phyloP scores from a whole-genome alignment of 805 yeast genomes.

The Wickerhamomyces queroliae region DNA sequence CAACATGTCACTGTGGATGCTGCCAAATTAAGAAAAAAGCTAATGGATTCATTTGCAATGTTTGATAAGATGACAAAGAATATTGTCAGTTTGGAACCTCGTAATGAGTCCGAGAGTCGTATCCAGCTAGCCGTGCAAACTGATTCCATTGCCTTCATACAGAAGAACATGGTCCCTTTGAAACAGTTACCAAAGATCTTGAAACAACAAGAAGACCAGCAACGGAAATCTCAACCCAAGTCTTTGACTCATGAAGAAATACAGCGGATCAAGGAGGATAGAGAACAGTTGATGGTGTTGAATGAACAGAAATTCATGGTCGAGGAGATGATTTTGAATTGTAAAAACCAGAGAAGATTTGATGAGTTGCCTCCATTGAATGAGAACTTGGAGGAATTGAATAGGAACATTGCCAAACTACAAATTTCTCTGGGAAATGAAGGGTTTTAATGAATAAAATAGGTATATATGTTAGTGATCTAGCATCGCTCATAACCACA shows the following conservation, averaged over 20 bases:
- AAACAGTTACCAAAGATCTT: conserved; percentile 50
- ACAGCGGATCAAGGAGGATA: conserved; percentile 48
- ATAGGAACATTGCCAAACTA: conserved; percentile 38
- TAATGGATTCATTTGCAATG: conserved; percentile 43
- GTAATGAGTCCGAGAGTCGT: conserved; percentile 36
- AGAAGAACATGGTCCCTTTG: conserved; percentile 57
- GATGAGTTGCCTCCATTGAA: conserved; percentile 67
- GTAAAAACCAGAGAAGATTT: conserved; percentile 63
- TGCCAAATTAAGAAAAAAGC: conserved; percentile 33
- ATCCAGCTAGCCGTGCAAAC: conserved; percentile 50
- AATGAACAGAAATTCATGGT: conserved; percentile 79
- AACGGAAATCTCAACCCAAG: conserved; percentile 12
- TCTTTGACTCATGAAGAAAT: conserved; percentile 32
- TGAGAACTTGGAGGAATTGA: conserved; percentile 52
- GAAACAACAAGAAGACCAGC: conserved; percentile 18
- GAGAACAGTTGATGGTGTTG: conserved; percentile 80
- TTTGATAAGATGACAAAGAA: conserved; percentile 46
- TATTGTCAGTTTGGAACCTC: conserved; percentile 28
- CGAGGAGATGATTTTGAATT: conserved; percentile 53
- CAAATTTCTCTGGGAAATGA: conserved; percentile 53
- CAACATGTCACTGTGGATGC: conserved; percentile 29
- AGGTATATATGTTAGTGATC: not conserved
- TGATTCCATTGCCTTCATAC: conserved; percentile 55
- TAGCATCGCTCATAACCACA: too few species aligned
- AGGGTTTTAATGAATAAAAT: conserved; percentile 21